Evolutionary conservation across 1,284 basidiomycete genomes (phyloP).

Genomic region (Ganoderma boninense): DNA sequence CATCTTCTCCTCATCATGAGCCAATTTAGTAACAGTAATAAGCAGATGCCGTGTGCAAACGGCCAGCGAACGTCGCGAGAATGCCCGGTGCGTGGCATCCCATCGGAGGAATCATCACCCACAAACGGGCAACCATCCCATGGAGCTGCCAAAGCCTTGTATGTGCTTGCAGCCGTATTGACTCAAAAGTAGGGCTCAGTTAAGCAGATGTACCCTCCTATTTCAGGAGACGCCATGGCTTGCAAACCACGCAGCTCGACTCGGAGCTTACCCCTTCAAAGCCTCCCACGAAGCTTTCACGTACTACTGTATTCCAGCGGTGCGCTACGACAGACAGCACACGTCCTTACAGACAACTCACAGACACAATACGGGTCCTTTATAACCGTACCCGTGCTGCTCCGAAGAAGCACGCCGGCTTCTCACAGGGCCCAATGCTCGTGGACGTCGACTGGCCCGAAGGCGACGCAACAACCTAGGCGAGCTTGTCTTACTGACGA

Average conservation of each 20-base stretch:
- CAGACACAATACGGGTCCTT: background rate
- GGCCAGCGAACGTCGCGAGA: background rate
- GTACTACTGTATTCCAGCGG: background rate
- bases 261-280: background rate
- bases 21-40: too few relatives aligned
- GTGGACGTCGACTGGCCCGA: background rate
- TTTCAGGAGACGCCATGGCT: background rate
- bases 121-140: background rate
- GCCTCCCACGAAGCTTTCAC: background rate
- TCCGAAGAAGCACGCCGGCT: conserved; percentile 3
- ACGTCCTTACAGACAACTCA: background rate
- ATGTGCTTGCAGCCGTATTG: background rate
- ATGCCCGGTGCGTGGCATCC: conserved; percentile 6
- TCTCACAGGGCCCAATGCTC: background rate
- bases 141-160: background rate
- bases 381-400: background rate
- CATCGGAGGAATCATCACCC: background rate
- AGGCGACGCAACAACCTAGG: background rate
- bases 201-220: too few relatives aligned
- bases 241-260: background rate
- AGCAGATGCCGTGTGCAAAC: background rate
- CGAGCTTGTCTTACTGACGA: background rate
- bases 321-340: background rate
- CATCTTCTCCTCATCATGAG: background rate
- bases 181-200: background rate